A percentile compares a stretch with the other conserved stretches of the same genome.
phyloP scores from a whole-genome alignment of 2,329 filamentous ascomycete genomes.

The Diaporthe caulivora region DNA sequence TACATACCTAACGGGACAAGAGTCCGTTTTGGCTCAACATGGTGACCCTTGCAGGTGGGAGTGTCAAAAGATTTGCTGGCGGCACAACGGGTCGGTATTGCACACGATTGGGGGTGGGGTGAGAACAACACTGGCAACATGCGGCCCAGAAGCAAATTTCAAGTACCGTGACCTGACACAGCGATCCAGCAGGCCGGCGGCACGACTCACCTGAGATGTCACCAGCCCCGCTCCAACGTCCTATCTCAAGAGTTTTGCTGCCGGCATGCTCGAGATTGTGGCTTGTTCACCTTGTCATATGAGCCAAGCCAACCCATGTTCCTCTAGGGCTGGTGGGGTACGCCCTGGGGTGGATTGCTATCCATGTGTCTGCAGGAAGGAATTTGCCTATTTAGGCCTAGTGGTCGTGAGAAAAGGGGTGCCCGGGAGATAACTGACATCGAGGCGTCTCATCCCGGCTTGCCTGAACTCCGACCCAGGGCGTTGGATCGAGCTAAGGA shows the following conservation, averaged over 20 bases:
- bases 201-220: conserved; percentile 24
- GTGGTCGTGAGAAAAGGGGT: conserved; percentile 12
- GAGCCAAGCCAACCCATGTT: conserved; percentile 19
- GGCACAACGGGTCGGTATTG: conserved; percentile 35
- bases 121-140: conserved; percentile 13
- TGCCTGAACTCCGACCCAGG: conserved; percentile 38
- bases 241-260: conserved; percentile 23
- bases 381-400: conserved; percentile 23
- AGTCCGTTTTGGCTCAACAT: conserved; percentile 17
- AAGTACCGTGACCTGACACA: conserved; percentile 35
- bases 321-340: conserved; percentile 18
- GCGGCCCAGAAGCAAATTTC: conserved; percentile 27
- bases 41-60: conserved; percentile 21
- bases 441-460: conserved; percentile 31
- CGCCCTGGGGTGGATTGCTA: conserved; percentile 6
- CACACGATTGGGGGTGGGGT: conserved; percentile 27
- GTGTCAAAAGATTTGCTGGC: conserved; percentile 20
- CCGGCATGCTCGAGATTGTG: conserved; percentile 18
- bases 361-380: conserved; percentile 21
- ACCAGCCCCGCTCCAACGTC: conserved; percentile 23
- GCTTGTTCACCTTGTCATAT: conserved; percentile 24
- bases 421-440: conserved; percentile 19
- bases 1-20: conserved; percentile 13
- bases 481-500: conserved; percentile 41
- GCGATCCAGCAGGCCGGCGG: conserved; percentile 28